Base-by-base conservation (phyloP, 208 protist genomes). In the Trypanosoma mega region DNA sequence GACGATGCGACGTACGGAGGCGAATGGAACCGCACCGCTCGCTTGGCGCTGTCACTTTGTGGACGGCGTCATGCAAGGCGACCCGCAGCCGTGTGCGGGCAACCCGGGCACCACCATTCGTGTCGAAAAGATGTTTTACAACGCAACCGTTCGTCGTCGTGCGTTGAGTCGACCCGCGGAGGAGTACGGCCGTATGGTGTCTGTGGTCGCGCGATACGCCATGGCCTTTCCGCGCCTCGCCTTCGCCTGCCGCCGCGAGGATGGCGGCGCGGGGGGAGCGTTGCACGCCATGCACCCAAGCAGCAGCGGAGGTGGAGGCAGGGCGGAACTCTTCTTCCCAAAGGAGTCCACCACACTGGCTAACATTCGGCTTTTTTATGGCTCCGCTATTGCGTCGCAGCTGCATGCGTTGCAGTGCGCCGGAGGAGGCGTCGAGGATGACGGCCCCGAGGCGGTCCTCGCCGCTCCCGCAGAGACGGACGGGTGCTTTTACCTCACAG, bases 11-110 rank as follows among this genome's bases (percentile, higher is more conserved):
- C 78, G 77, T 9, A 18, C 9, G 29, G 34, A 29, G 12, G 9
- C 4, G 0, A 31, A 44, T 14, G 30, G 61, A 1, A 66, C 11
- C 33, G 43, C 33, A 23, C 55, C 45, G 27, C 70, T 85, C 5
- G 88, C 76, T 31, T 92, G 79, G 81, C 59, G 73, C 1, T 70
- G 67, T 12, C 64, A 57, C 31, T 98, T 72, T 61, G 51, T 76
- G 45, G 96, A 99, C 57, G 97, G 98, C 26, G 68, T 91, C 9
- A 97, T 99, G 59, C 90, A 93, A 43, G 94, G 88, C n/a, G 76
- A 85, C n/a, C 78, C 86, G 0, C 74, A 87, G 27, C 61, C 80
- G 23, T 86, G 77, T 63, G 80, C 90, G 0, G 86, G 88, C 51
- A 98, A 76, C 72, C 55, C 59, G 12, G 94, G 94, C 43, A 97